Evolutionary conservation across 257 asterid species (phyloP).

Genomic region (Hygrophila difformis): DNA sequence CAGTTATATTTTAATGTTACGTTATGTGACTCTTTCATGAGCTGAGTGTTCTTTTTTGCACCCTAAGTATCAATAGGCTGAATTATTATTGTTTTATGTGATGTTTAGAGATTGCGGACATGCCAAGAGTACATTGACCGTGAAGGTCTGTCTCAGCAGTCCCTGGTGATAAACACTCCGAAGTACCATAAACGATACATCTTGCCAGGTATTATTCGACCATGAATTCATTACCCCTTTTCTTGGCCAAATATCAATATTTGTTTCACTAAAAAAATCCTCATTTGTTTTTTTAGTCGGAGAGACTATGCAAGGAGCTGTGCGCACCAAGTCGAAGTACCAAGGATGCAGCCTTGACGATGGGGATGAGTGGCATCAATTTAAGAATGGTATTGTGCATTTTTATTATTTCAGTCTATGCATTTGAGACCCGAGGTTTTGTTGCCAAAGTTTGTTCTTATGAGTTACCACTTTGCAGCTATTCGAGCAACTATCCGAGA

Average conservation of each 20-base stretch:
- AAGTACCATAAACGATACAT: constrained; percentile 73
- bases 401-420: constrained; percentile 1
- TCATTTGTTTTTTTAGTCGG: constrained; percentile 37
- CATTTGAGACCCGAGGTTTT: neutral
- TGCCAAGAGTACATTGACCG: constrained; percentile 78
- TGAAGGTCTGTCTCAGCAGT: constrained; percentile 86
- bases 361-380: constrained; percentile 66
- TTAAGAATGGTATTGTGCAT: constrained; percentile 45
- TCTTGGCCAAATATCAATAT: neutral
- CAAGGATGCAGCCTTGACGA: constrained; percentile 65
- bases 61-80: too few species aligned
- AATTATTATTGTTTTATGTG: constrained; percentile 8
- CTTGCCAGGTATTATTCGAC: constrained; percentile 55
- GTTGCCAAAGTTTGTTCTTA: neutral
- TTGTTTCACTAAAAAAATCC: neutral
- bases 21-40: too few species aligned
- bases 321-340: constrained; percentile 45
- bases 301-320: constrained; percentile 45
- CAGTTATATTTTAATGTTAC: too few species aligned
- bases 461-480: neutral
- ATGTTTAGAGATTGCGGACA: constrained; percentile 64
- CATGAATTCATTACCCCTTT: neutral
- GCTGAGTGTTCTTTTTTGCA: too few species aligned
- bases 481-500: constrained; percentile 49
- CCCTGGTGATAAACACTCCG: constrained; percentile 76